phyloP scores from a whole-genome alignment of 2,329 filamentous ascomycete genomes.

The Teratosphaeria nubilosa region DNA sequence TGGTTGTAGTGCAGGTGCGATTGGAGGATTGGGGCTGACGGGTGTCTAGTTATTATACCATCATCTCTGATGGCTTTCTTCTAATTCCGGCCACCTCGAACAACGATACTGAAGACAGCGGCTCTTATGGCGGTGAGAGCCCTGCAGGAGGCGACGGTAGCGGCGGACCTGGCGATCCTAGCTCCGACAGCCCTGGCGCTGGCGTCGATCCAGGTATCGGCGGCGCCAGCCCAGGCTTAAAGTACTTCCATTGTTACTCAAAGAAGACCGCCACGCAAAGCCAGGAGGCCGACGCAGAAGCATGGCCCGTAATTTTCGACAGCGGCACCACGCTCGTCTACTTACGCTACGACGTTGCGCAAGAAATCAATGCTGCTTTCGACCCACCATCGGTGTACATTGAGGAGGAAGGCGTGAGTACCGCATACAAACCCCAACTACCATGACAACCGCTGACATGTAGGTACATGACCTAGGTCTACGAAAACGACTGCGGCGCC shows the following conservation, averaged over 20 bases:
- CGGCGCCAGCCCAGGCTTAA: neutral
- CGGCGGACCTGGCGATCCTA: neutral
- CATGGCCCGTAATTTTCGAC: conserved; percentile 31
- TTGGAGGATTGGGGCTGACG: neutral
- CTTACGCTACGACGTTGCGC: conserved; percentile 26
- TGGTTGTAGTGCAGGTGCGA: neutral
- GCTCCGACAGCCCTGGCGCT: neutral
- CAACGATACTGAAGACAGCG: neutral
- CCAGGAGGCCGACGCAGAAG: conserved; percentile 6
- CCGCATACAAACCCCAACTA: no score
- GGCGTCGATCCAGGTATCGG: neutral
- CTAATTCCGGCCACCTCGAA: neutral
- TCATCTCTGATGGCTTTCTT: conserved; percentile 17
- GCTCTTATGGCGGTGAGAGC: neutral
- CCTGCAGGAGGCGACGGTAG: neutral
- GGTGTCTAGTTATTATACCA: conserved; percentile 23
- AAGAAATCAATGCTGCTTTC: conserved; percentile 31
- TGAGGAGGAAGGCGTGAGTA: conserved; percentile 9
- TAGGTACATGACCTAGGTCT: no score
- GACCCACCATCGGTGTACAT: conserved; percentile 28
- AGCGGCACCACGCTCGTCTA: conserved; percentile 29
- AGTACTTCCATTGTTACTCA: neutral
- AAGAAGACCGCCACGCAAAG: neutral
- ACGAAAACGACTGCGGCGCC: conserved; percentile 31
- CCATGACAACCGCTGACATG: no score